Evolutionary conservation across 2,329 filamentous ascomycete genomes (phyloP).

Genomic region (Colletotrichum cuscutae): DNA sequence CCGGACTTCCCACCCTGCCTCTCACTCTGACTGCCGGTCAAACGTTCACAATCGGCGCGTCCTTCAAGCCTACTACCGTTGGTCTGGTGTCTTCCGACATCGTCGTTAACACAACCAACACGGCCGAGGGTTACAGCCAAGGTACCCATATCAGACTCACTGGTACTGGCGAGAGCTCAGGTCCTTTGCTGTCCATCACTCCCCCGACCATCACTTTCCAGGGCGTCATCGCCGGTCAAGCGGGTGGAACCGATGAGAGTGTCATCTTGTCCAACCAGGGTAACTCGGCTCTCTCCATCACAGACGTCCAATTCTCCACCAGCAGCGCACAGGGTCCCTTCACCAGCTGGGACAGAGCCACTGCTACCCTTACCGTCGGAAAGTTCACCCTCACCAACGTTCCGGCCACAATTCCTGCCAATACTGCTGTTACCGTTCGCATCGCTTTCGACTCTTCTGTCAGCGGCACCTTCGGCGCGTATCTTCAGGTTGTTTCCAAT

Average conservation of each 20-base stretch:
- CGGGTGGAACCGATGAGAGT: conserved; percentile 52
- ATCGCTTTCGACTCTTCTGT: conserved; percentile 58
- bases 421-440: conserved; percentile 50
- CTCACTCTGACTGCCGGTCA: conserved; percentile 46
- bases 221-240: conserved; percentile 56
- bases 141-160: conserved; percentile 57
- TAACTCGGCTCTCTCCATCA: conserved; percentile 55
- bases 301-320: conserved; percentile 54
- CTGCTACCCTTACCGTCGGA: conserved; percentile 51
- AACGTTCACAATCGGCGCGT: conserved; percentile 54
- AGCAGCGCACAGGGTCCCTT: conserved; percentile 57
- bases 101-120: conserved; percentile 59
- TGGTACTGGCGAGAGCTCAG: conserved; percentile 59
- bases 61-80: conserved; percentile 57
- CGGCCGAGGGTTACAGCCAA: conserved; percentile 55
- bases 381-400: conserved; percentile 60
- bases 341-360: conserved; percentile 47
- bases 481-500: conserved; percentile 56
- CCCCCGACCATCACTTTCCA: conserved; percentile 61
- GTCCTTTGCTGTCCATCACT: conserved; percentile 56
- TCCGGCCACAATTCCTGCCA: conserved; percentile 54
- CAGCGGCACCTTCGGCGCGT: conserved; percentile 60
- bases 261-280: conserved; percentile 62
- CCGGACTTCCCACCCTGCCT: conserved; percentile 45
- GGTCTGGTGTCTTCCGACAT: conserved; percentile 60